Evolutionary conservation across 2,329 filamentous ascomycete species (phyloP), one percentile per base, ranked within the genome.

Genomic region (Sphaerulina musiva): DNA sequence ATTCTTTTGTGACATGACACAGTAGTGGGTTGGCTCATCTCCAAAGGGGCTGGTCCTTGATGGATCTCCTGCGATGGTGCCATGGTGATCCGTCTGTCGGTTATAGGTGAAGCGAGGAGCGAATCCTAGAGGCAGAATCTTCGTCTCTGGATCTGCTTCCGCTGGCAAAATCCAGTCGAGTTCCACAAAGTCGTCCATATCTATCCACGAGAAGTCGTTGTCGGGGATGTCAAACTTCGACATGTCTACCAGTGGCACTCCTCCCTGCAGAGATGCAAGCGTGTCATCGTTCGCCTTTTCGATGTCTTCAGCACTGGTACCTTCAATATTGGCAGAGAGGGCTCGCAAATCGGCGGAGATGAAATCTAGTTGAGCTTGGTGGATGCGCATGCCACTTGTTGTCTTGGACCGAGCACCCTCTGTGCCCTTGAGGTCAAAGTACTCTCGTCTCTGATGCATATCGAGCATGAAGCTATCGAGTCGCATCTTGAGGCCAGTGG

Each of bases 141-240:
- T 91, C 0, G 92, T 97, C 62, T 95, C 86, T 0, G 92, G 91
- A 61, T 95, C 95, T 32, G 86, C 83, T 66, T 95, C 89, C 11
- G 89, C 86, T 0, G 92, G 92, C 23, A 96, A 73, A 51, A 95
- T 91, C 92, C 92, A 97, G 68, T 96, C 95, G 20, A 98, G 76
- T 70, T 98, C 93, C 31, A 98, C 91, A 71, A 98, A 98, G 69
- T 98, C 93, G 68, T 98, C 93, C 90, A 98, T 97, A 66, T 98
- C 93, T 59, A 98, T 91, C 93, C 93, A 98, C 52, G 86, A 90
- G 62, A 90, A 84, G 66, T 98, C 93, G 51, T 95, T 88, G 69
- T 98, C 93, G 0, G 93, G 92, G 47, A 98, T 98, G 0, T 85
- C 92, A 68, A 98, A 98, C 50, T 86, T 85, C 0, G 91, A 95